phyloP scores from a whole-genome alignment of 1,284 basidiomycete genomes.

The Sanghuangporus sanghuang region DNA sequence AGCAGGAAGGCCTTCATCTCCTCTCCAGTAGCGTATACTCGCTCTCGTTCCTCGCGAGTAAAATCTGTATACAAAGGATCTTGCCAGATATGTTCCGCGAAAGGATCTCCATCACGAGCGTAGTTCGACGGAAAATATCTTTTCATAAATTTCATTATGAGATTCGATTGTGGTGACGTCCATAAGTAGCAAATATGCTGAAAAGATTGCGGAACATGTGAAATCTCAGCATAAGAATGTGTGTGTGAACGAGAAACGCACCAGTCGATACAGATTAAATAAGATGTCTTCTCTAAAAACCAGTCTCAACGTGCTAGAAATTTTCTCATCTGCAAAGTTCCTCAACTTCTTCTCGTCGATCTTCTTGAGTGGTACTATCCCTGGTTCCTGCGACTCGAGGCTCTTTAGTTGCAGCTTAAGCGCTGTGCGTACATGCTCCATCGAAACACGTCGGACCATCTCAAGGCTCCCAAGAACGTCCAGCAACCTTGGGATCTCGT shows the following conservation, averaged over 20 bases:
- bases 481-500: background rate
- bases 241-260: background rate
- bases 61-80: background rate
- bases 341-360: background rate
- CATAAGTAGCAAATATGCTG: conserved; percentile 8
- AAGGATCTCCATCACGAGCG: background rate
- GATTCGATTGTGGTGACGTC: conserved; percentile 1
- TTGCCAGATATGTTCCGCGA: conserved; percentile 7
- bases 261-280: conserved; percentile 2
- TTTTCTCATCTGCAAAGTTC: background rate
- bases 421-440: background rate
- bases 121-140: conserved; percentile 11
- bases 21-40: background rate
- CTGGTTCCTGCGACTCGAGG: background rate
- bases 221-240: background rate
- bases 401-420: background rate
- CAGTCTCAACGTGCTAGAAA: background rate
- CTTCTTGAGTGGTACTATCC: background rate
- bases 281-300: background rate
- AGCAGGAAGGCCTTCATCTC: background rate
- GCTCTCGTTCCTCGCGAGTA: conserved; percentile 3
- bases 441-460: background rate
- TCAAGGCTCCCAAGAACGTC: conserved; percentile 9
- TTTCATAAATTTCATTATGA: conserved; percentile 4
- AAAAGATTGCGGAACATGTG: background rate